phyloP scores from a whole-genome alignment of 2,329 filamentous ascomycete genomes.

The Penicillium sp. region DNA sequence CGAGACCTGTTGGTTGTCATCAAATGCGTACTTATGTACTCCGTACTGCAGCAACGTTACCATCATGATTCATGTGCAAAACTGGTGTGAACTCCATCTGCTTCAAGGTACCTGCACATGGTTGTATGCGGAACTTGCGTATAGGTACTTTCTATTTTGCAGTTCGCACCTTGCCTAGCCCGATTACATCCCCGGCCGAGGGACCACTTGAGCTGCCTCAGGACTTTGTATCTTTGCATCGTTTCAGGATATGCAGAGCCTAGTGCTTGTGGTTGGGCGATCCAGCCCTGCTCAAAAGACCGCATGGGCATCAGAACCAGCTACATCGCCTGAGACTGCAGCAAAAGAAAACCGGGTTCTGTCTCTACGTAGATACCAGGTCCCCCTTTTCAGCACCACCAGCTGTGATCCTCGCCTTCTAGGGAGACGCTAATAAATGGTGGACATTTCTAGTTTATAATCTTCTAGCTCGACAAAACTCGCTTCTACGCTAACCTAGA shows the following conservation, averaged over 20 bases:
- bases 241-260: not conserved
- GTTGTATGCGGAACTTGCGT: not conserved
- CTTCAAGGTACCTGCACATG: not conserved
- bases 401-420: not conserved
- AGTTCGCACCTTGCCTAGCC: conserved; percentile 3
- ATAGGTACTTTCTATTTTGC: not conserved
- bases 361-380: not conserved
- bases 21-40: not conserved
- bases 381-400: not conserved
- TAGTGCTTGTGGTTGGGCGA: not conserved
- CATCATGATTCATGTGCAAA: not conserved
- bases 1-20: not conserved
- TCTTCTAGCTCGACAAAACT: not conserved
- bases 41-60: not conserved
- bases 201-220: not conserved
- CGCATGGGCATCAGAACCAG: not conserved
- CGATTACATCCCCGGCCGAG: conserved; percentile 1
- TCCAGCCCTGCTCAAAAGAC: not conserved
- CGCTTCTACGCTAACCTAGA: not conserved
- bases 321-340: not conserved
- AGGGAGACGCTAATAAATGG: too few species aligned
- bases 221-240: not conserved
- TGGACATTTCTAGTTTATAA: not conserved
- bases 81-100: not conserved
- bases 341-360: not conserved